Conservation (phyloP, 495 filamentous ascomycete genomes). For the Penicillium paradoxum region DNA sequence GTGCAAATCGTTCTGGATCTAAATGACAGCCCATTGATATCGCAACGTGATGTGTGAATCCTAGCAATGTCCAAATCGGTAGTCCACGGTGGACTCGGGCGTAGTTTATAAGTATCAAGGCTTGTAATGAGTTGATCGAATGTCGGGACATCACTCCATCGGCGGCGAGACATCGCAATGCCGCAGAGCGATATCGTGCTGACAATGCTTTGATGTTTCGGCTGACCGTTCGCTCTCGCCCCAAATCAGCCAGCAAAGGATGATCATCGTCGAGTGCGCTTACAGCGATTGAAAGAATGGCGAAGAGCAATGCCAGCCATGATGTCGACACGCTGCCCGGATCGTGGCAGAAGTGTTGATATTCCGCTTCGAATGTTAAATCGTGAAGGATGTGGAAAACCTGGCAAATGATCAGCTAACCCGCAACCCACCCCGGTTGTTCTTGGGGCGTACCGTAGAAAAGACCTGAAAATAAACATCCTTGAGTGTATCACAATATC, state of each 20-base stretch:
- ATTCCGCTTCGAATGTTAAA: constrained; percentile 44
- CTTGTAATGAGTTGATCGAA: constrained; percentile 45
- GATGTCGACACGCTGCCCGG: constrained; percentile 35
- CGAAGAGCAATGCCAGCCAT: constrained; percentile 44
- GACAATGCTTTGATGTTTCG: constrained; percentile 40
- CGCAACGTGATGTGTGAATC: constrained; percentile 44
- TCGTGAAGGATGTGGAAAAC: constrained; percentile 46
- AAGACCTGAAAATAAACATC: constrained; percentile 40
- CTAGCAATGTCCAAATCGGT: constrained; percentile 39
- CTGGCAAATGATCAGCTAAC: constrained; percentile 10
- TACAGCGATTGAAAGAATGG: constrained; percentile 39
- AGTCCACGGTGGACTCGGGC: constrained; percentile 39
- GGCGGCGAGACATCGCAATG: constrained; percentile 41
- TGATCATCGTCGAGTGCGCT: constrained; percentile 43
- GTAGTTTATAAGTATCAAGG: constrained; percentile 41
- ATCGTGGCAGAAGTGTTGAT: constrained; percentile 41
- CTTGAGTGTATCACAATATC: constrained; percentile 37
- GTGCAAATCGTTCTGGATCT: constrained; percentile 39
- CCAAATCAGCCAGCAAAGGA: constrained; percentile 38
- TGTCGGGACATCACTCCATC: constrained; percentile 42
- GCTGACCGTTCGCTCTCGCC: constrained; percentile 36
- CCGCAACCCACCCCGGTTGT: background rate
- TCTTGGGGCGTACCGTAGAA: constrained; percentile 28
- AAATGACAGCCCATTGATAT: constrained; percentile 46
- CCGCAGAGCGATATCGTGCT: constrained; percentile 40